Percentiles rank a stretch among this genome's conserved stretches.
Evolutionary conservation across 1,139 yeast species (phyloP).

Genomic region (Protomyces macrosporus): DNA sequence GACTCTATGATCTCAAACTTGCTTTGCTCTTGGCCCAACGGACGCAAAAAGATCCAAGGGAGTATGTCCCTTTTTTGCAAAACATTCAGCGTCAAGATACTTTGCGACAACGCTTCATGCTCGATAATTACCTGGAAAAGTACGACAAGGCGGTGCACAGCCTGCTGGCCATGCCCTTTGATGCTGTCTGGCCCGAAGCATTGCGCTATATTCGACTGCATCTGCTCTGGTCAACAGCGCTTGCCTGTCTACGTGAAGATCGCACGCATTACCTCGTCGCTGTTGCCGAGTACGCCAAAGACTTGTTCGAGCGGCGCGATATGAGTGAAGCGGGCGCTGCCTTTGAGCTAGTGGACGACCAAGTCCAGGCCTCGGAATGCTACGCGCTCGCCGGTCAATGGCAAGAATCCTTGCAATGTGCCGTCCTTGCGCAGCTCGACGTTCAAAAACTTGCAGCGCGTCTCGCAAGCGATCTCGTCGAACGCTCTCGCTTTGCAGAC

Average conservation of each 20-base stretch:
- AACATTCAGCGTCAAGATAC: conserved; percentile 63
- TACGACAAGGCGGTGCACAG: conserved; percentile 63
- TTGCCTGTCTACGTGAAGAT: conserved; percentile 58
- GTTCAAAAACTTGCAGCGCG: conserved; percentile 34
- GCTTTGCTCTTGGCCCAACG: conserved; percentile 86
- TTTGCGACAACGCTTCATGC: conserved; percentile 63
- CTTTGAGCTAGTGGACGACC: conserved; percentile 61
- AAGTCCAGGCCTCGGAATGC: conserved; percentile 59
- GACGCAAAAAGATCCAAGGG: conserved; percentile 96
- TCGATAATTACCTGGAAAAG: conserved; percentile 72
- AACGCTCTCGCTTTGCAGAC: conserved; percentile 67
- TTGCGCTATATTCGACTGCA: conserved; percentile 68
- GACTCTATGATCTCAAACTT: conserved; percentile 74
- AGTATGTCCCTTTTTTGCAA: conserved; percentile 87
- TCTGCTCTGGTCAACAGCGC: conserved; percentile 64
- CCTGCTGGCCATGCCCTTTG: conserved; percentile 48
- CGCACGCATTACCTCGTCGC: conserved; percentile 49
- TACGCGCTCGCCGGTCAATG: conserved; percentile 62
- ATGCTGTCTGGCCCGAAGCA: conserved; percentile 52
- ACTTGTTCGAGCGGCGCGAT: conserved; percentile 21
- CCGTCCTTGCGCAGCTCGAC: conserved; percentile 40
- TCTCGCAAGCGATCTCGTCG: conserved; percentile 56
- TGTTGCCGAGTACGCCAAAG: conserved; percentile 30
- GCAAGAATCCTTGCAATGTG: conserved; percentile 73
- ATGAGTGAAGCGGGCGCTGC: conserved; percentile 71